These are phyloP conservation scores for Diaporthe aspalathi DNA, from an alignment of 2,329 filamentous ascomycete species.

Conservation along the genomic window DNA sequence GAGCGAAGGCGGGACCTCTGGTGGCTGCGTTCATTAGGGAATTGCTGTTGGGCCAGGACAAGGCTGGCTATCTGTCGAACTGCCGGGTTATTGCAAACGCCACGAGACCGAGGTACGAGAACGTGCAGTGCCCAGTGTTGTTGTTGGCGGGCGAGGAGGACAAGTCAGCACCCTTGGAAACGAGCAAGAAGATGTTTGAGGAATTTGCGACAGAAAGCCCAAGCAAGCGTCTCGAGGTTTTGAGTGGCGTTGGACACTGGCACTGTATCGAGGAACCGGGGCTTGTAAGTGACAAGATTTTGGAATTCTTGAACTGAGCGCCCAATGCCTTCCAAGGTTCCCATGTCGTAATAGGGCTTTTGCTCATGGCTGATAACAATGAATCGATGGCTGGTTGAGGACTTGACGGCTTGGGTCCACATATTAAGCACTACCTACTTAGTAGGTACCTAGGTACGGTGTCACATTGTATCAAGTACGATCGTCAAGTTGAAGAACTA, in stretches of 20 bases:
- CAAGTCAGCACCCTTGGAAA: slow-evolving; percentile 26
- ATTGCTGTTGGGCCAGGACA: slow-evolving; percentile 49
- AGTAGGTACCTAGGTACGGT: too few species aligned
- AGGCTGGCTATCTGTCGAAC: slow-evolving; percentile 50
- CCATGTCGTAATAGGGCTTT: too few species aligned
- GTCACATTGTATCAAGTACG: too few species aligned
- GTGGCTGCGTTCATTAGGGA: slow-evolving; percentile 51
- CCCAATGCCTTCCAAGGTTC: too few species aligned
- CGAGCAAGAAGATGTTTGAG: slow-evolving; percentile 32
- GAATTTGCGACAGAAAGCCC: slow-evolving; percentile 6
- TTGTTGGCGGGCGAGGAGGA: slow-evolving; percentile 36
- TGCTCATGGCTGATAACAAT: too few species aligned
- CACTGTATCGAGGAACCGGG: slow-evolving; percentile 34
- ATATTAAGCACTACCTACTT: accelerated
- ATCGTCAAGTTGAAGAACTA: too few species aligned
- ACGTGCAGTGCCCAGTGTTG: slow-evolving; percentile 63
- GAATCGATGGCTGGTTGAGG: neutral
- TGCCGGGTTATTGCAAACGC: slow-evolving; percentile 50
- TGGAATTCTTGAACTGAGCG: slow-evolving; percentile 12
- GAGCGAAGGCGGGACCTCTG: slow-evolving; percentile 45
- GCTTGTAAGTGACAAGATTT: slow-evolving; percentile 16
- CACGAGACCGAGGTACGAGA: slow-evolving; percentile 62
- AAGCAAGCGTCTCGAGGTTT: slow-evolving; percentile 19
- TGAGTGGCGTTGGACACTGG: slow-evolving; percentile 35
- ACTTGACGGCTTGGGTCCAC: accelerated